A percentile compares a stretch with the other conserved stretches of the same genome.
Conservation (phyloP, 768 basidiomycete species). For the Floccularia luteovirens region DNA sequence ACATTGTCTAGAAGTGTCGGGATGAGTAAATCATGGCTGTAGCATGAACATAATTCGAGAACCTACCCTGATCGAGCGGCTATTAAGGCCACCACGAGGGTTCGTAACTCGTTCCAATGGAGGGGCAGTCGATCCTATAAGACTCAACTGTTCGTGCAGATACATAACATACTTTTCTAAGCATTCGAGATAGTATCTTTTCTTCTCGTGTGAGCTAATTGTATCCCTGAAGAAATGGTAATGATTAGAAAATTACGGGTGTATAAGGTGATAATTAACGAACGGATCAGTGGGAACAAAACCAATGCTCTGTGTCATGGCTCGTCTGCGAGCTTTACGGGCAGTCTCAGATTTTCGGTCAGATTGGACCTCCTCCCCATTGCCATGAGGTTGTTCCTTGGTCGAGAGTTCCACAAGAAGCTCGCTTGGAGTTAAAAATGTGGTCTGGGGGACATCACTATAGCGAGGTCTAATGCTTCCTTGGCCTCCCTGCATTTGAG, state of each 20-base stretch:
- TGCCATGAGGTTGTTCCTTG: too few species aligned
- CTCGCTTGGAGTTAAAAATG: too few species aligned
- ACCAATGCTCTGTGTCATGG: constrained; percentile 45
- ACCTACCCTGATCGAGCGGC: constrained; percentile 55
- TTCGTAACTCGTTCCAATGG: constrained; percentile 40
- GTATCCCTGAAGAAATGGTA: constrained; percentile 38
- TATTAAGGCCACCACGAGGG: constrained; percentile 51
- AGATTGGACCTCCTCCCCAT: too few species aligned
- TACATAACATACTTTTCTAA: constrained; percentile 65
- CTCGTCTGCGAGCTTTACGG: constrained; percentile 51
- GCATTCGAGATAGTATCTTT: constrained; percentile 65
- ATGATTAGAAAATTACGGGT: constrained; percentile 2
- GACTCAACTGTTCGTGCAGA: constrained; percentile 52
- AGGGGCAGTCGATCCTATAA: constrained; percentile 38
- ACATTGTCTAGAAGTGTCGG: constrained; percentile 41
- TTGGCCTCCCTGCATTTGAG: too few species aligned
- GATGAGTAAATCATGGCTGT: background rate
- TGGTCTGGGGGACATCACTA: too few species aligned
- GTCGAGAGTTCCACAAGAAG: too few species aligned
- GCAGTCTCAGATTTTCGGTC: constrained; percentile 34
- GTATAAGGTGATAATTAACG: constrained; percentile 12
- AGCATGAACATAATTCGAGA: background rate
- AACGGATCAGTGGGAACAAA: constrained; percentile 59
- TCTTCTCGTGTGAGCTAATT: constrained; percentile 78
- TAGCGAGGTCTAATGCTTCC: too few species aligned